These are phyloP conservation scores for Trypethelium eluteriae DNA, from an alignment of 495 filamentous ascomycete species.

Conservation along the genomic window DNA sequence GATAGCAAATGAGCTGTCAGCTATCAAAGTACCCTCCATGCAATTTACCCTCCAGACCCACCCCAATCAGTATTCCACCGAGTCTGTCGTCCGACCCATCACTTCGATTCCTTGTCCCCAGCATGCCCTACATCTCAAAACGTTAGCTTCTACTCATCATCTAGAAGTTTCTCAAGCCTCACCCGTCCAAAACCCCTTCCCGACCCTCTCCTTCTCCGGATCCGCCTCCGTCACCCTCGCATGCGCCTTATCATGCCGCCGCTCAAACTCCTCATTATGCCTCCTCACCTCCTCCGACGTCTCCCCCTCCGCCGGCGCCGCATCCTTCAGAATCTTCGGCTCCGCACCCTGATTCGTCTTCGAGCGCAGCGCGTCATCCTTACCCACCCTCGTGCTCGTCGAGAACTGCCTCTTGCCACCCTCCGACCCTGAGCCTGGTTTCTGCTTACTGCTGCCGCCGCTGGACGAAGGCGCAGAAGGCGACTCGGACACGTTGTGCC, in stretches of 20 bases:
- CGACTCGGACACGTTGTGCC: conserved; percentile 1
- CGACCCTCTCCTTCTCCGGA: conserved; percentile 32
- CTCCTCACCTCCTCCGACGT: conserved; percentile 40
- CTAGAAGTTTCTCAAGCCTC: background rate
- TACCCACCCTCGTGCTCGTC: background rate
- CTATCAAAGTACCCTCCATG: background rate
- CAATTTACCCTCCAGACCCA: background rate
- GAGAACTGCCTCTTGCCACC: conserved; percentile 11
- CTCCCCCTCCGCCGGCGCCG: conserved; percentile 32
- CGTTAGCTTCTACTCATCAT: background rate
- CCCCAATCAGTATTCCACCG: background rate
- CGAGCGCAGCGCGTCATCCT: conserved; percentile 16
- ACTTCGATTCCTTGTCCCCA: conserved; percentile 7
- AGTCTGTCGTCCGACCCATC: background rate
- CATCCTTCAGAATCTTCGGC: conserved; percentile 43
- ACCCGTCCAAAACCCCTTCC: conserved; percentile 31
- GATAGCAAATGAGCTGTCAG: background rate
- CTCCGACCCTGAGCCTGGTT: background rate
- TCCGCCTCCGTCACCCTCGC: conserved; percentile 25
- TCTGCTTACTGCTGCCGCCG: no score
- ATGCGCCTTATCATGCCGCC: conserved; percentile 39
- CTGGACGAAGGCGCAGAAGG: no score
- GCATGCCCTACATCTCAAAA: background rate
- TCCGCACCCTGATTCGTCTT: conserved; percentile 30
- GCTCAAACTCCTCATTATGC: conserved; percentile 56